phyloP scores from a whole-genome alignment of 208 protist genomes.

The Phytomonas sp. region DNA sequence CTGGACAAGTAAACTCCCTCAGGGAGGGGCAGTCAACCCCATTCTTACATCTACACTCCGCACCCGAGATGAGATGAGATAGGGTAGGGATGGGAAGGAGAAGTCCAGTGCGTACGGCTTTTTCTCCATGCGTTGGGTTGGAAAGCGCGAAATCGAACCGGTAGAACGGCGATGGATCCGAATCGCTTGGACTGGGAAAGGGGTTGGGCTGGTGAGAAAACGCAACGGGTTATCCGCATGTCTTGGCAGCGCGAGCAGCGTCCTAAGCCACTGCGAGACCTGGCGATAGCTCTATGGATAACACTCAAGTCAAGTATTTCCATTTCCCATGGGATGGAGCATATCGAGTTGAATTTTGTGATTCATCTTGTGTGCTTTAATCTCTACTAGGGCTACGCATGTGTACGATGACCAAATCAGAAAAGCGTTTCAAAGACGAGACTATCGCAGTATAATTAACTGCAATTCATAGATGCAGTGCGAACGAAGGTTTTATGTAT shows the following conservation, averaged over 20 bases:
- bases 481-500: not conserved
- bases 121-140: not conserved
- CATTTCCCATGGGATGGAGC: too few relatives aligned
- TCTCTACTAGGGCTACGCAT: not conserved
- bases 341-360: not conserved
- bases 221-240: too few relatives aligned
- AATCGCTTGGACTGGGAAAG: not conserved
- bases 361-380: not conserved
- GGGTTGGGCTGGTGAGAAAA: too few relatives aligned
- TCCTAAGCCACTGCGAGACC: too few relatives aligned
- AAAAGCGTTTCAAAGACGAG: not conserved
- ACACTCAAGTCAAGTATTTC: too few relatives aligned
- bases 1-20: not conserved
- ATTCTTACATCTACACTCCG: not conserved
- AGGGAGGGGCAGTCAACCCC: not conserved
- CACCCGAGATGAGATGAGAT: not conserved
- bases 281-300: too few relatives aligned
- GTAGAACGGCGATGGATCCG: not conserved
- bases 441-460: not conserved
- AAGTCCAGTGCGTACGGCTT: not conserved
- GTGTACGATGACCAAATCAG: not conserved
- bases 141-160: not conserved
- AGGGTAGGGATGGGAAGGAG: not conserved
- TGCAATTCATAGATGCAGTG: not conserved
- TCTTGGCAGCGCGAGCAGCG: too few relatives aligned